Evolutionary conservation across 805 yeast genomes (phyloP), one percentile per base, ranked within the genome.

Genomic region (Monosporozyma yasuniensis): DNA sequence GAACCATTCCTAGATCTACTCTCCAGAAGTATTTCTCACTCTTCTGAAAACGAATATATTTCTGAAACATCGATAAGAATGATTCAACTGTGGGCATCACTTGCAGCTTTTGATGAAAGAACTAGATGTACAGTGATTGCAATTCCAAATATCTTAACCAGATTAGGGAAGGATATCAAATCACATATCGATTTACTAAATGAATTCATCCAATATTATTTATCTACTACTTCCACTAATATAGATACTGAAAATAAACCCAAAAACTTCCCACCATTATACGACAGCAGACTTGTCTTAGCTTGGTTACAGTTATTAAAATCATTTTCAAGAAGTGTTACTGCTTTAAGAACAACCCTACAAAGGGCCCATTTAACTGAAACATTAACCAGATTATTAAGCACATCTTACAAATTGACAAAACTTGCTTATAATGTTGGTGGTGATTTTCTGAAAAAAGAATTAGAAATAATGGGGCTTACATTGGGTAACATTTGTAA

Each of bases 401-500:
- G 54, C 16, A 47, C 48, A 2, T 54, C 59, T 1, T 62, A 56
- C 46, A 34, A 44, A 16, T 38, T 63, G 3, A 47, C 48, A 5
- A 37, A 27, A 30, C 51, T 53, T 11, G 54, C 59, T 28, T 47
- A 48, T 28, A 54, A 52, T 49, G 58, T 52, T 1, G 65, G 66
- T 7, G 47, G 47, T 37, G 52, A 52, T 2, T 57, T 65, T 30
- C 47, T 64, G 21, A 45, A 49, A 32, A 55, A 56, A 6, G 70
- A 65, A 48, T 43, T 64, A 7, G 52, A 54, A 34, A 55, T 66
- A 1, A 52, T 66, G 61, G 60, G 64, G 6, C 51, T 59, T 12
- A 49, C 62, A 2, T 51, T 74, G 48, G 76, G 77, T 1, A 62
- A 65, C 5, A 57, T 72, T 8, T 69, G 76, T 25, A 74, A 74